A percentile compares a stretch with the other conserved stretches of the same genome.
Evolutionary conservation across 257 asterid species (phyloP).

Genomic region (Solanum bulbocastanum): DNA sequence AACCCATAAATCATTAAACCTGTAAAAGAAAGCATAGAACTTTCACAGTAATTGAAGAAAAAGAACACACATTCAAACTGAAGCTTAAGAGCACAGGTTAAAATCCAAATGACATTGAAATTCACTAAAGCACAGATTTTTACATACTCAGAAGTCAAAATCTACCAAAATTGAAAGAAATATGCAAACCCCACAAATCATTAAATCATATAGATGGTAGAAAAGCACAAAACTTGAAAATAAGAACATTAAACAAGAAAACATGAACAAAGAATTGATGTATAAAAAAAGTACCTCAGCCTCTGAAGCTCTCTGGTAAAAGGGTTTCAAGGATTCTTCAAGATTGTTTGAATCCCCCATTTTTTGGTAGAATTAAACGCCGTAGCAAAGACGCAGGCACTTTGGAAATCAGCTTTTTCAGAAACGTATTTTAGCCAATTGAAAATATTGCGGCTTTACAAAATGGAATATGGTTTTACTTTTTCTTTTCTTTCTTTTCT

Average conservation of each 20-base stretch:
- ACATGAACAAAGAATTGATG: not conserved
- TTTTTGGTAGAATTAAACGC: not conserved
- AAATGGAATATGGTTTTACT: not conserved
- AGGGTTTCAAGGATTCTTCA: slow-evolving; percentile 47
- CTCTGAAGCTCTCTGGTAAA: slow-evolving; percentile 66
- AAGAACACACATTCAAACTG: not conserved
- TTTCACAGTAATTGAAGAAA: not conserved
- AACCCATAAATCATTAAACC: too few relatives aligned
- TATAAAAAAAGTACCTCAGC: slow-evolving; percentile 45
- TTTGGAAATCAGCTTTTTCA: not conserved
- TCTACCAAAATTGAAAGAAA: not conserved
- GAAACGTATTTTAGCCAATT: not conserved
- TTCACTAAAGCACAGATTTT: not conserved
- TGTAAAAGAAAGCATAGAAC: too few relatives aligned
- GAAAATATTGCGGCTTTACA: not conserved
- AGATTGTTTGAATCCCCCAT: slow-evolving; percentile 32
- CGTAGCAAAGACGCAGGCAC: not conserved
- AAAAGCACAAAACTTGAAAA: not conserved
- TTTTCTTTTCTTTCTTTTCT: not conserved
- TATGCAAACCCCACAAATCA: not conserved
- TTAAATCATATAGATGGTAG: not conserved
- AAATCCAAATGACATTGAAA: not conserved
- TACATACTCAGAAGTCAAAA: not conserved
- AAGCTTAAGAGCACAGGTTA: not conserved
- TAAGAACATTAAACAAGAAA: not conserved